Evolutionary conservation across 2,329 filamentous ascomycete genomes (phyloP).

Genomic region (Chalaropsis ovoidea): DNA sequence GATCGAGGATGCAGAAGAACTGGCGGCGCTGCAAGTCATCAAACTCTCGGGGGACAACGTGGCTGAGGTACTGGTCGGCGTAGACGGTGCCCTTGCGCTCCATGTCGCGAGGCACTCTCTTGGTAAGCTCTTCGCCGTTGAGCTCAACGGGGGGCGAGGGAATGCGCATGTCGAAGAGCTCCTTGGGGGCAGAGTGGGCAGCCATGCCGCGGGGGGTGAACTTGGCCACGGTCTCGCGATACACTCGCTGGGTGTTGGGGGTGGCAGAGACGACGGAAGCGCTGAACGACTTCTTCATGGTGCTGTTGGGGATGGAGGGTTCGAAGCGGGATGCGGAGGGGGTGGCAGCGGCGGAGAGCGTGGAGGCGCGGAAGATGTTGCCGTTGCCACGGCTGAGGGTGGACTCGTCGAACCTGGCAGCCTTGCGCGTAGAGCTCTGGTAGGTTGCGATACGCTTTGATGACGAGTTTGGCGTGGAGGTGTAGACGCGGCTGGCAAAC

Average conservation of each 20-base stretch:
- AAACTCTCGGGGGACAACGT: slow-evolving; percentile 48
- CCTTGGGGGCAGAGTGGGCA: slow-evolving; percentile 38
- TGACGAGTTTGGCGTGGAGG: slow-evolving; percentile 27
- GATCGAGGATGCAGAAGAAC: slow-evolving; percentile 53
- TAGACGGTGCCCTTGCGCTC: slow-evolving; percentile 47
- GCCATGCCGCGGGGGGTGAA: slow-evolving; percentile 42
- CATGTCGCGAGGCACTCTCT: slow-evolving; percentile 45
- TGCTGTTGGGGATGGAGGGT: slow-evolving; percentile 38
- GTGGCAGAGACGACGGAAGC: slow-evolving; percentile 37
- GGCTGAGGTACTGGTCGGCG: slow-evolving; percentile 48
- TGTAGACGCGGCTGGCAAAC: slow-evolving; percentile 38
- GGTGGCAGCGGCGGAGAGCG: slow-evolving; percentile 32
- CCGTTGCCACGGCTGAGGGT: slow-evolving; percentile 33
- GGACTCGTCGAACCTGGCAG: slow-evolving; percentile 23
- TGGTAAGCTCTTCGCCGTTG: slow-evolving; percentile 45
- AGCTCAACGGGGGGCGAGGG: slow-evolving; percentile 47
- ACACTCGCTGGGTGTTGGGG: slow-evolving; percentile 37
- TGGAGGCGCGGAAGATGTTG: slow-evolving; percentile 38
- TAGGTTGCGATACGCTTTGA: slow-evolving; percentile 34
- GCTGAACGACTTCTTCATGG: slow-evolving; percentile 42
- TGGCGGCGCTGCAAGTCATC: slow-evolving; percentile 51
- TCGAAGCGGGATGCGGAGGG: slow-evolving; percentile 35
- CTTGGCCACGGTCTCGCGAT: slow-evolving; percentile 40
- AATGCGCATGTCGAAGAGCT: slow-evolving; percentile 51
- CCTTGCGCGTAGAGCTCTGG: slow-evolving; percentile 34